A percentile compares a stretch with the other conserved stretches of the same genome.
Conservation (phyloP, 2,329 filamentous ascomycete genomes). For the Tolypocladium cylindrosporum region DNA sequence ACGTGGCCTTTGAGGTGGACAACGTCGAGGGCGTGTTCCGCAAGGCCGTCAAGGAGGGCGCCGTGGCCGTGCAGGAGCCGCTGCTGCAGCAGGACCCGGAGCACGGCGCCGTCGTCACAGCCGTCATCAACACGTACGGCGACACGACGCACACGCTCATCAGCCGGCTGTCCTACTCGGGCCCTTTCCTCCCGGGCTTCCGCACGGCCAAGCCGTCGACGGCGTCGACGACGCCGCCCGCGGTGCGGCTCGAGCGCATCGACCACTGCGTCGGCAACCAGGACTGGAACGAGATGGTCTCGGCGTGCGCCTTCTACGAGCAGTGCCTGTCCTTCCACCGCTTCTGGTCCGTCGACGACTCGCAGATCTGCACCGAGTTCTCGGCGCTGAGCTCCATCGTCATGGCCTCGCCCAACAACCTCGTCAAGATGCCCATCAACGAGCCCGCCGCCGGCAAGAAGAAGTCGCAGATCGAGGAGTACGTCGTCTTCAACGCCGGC, state of each 20-base stretch:
- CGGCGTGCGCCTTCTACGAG: conserved; percentile 67
- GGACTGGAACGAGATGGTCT: conserved; percentile 80
- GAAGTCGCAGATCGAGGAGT: conserved; percentile 91
- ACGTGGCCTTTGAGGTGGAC: conserved; percentile 92
- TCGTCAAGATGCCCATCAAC: conserved; percentile 98
- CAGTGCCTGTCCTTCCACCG: conserved; percentile 84
- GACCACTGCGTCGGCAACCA: conserved; percentile 98
- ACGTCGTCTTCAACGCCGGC: conserved; percentile 80
- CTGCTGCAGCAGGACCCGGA: conserved; percentile 43
- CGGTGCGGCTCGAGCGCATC: conserved; percentile 61
- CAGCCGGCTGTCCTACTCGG: conserved; percentile 58
- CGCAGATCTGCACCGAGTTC: conserved; percentile 86
- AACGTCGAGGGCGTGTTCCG: conserved; percentile 71
- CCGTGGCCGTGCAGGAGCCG: conserved; percentile 53
- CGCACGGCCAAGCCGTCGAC: conserved; percentile 37
- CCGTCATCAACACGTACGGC: conserved; percentile 83
- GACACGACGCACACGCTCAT: conserved; percentile 93
- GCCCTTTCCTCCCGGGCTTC: conserved; percentile 78
- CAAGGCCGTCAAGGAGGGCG: conserved; percentile 58
- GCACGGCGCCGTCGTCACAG: conserved; percentile 58
- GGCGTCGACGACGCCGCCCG: conserved; percentile 40
- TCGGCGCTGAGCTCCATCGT: conserved; percentile 81
- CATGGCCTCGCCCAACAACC: conserved; percentile 75
- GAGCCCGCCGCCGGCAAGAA: conserved; percentile 86
- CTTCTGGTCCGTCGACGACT: conserved; percentile 96